Evolutionary conservation across 305 asterid genomes (phyloP).

Genomic region (Solanum hybrid): DNA sequence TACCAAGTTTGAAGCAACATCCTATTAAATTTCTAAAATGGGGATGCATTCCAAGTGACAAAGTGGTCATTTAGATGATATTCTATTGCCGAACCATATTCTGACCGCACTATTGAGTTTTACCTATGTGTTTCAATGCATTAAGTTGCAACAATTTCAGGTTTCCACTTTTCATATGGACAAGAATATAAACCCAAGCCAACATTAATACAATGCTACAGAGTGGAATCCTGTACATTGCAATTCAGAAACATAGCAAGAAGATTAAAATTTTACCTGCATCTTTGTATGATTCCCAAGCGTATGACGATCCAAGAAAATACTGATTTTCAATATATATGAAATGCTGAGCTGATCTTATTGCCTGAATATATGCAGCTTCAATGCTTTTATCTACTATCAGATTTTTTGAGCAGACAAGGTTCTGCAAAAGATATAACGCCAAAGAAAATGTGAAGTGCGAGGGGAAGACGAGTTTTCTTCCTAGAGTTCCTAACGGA

Average conservation of each 20-base stretch:
- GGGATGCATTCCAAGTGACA: not conserved
- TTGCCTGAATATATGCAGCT: slow-evolving; percentile 78
- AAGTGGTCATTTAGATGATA: not conserved
- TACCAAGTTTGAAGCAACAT: not conserved
- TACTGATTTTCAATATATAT: slow-evolving; percentile 85
- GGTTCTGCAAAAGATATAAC: slow-evolving; percentile 42
- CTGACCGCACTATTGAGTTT: not conserved
- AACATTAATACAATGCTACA: not conserved
- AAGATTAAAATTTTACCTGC: slow-evolving; percentile 45
- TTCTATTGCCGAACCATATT: not conserved
- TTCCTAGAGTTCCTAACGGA: not conserved
- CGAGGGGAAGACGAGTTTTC: not conserved
- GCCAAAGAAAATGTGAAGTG: not conserved
- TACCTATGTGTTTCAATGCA: not conserved
- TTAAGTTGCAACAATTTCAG: not conserved
- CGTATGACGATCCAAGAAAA: slow-evolving; percentile 87
- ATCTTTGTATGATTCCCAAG: slow-evolving; percentile 78
- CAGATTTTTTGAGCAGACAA: slow-evolving; percentile 52
- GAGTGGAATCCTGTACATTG: not conserved
- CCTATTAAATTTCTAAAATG: not conserved
- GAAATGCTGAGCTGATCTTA: slow-evolving; percentile 85
- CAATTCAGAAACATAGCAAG: not conserved
- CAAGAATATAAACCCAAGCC: not conserved
- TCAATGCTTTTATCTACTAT: slow-evolving; percentile 80
- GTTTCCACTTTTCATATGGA: not conserved